These are phyloP conservation scores for Clonostachys solani DNA, from an alignment of 2,329 filamentous ascomycete genomes.

Conservation along the genomic window DNA sequence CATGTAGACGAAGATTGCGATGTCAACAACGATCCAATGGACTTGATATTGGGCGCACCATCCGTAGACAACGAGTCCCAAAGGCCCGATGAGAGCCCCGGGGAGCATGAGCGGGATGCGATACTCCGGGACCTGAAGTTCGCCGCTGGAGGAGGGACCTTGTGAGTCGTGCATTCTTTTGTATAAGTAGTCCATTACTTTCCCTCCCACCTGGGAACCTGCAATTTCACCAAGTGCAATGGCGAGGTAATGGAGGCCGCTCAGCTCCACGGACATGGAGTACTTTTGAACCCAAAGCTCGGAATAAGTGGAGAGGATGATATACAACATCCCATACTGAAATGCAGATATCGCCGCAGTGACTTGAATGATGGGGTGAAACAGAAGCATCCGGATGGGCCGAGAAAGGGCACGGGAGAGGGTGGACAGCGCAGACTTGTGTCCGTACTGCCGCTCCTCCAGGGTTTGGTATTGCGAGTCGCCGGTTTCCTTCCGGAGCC, in stretches of 20 bases:
- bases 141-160: not conserved
- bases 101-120: slow-evolving; percentile 16
- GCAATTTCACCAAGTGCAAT: slow-evolving; percentile 58
- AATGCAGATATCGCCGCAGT: slow-evolving; percentile 51
- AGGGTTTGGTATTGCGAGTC: slow-evolving; percentile 22
- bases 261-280: slow-evolving; percentile 48
- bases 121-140: slow-evolving; percentile 10
- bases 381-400: slow-evolving; percentile 50
- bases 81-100: slow-evolving; percentile 35
- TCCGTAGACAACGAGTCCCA: slow-evolving; percentile 35
- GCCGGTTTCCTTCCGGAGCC: slow-evolving; percentile 22
- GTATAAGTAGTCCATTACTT: slow-evolving; percentile 34
- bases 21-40: slow-evolving; percentile 31
- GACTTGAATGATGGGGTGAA: slow-evolving; percentile 57
- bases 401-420: slow-evolving; percentile 37
- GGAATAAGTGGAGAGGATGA: slow-evolving; percentile 59
- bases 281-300: slow-evolving; percentile 53
- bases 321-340: slow-evolving; percentile 59
- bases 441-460: slow-evolving; percentile 16
- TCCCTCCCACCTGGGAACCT: slow-evolving; percentile 41
- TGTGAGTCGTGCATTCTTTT: not conserved
- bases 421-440: slow-evolving; percentile 1
- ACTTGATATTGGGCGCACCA: slow-evolving; percentile 31
- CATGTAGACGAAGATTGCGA: slow-evolving; percentile 22
- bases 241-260: slow-evolving; percentile 62